Percentiles rank a stretch among this genome's conserved stretches.
Evolutionary conservation across 495 filamentous ascomycete species (phyloP).

Genomic region (Xylaria castorea): DNA sequence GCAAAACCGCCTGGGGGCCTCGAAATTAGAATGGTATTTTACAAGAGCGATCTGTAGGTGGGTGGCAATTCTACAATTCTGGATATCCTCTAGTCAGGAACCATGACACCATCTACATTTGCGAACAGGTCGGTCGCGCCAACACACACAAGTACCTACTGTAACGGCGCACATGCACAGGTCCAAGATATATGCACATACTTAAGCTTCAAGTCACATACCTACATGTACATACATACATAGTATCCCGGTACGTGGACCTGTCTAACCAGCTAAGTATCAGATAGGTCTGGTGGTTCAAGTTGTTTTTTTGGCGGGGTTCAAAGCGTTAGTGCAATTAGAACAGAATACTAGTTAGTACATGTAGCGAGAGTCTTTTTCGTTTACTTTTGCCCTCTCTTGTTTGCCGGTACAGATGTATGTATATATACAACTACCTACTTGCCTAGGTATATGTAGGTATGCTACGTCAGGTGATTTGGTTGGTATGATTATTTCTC

Average conservation of each 20-base stretch:
- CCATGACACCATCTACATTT: not conserved
- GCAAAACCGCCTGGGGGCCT: not conserved
- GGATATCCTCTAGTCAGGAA: not conserved
- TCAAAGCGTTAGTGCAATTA: not conserved
- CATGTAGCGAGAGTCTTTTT: not conserved
- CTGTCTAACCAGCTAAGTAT: not conserved
- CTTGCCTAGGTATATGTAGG: too few species aligned
- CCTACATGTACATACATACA: too few species aligned
- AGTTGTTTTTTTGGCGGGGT: not conserved
- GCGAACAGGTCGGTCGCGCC: not conserved
- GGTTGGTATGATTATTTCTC: not conserved
- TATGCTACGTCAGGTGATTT: conserved; percentile 8
- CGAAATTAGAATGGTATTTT: not conserved
- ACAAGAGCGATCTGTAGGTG: not conserved
- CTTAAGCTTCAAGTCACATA: not conserved
- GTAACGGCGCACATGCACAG: not conserved
- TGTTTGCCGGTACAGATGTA: not conserved
- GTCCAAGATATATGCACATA: not conserved
- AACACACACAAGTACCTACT: not conserved
- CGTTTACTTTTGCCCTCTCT: not conserved
- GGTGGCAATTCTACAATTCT: not conserved
- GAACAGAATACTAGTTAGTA: not conserved
- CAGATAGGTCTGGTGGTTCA: not conserved
- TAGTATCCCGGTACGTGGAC: not conserved
- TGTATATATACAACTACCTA: not conserved